Base-by-base conservation (phyloP, 2,329 filamentous ascomycete genomes). In the Plectosphaerella sp. region DNA sequence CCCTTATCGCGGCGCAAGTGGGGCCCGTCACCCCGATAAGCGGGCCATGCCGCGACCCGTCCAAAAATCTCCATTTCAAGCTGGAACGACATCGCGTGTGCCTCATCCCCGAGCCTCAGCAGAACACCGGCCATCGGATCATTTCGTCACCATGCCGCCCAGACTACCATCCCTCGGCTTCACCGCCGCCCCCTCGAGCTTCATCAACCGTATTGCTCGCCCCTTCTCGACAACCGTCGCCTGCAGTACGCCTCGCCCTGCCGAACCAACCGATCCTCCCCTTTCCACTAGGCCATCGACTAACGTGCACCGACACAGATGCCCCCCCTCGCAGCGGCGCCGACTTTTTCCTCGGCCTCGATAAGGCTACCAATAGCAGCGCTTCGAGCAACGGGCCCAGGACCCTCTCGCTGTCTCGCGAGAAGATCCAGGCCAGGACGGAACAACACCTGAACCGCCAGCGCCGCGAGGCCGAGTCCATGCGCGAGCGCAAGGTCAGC, bases 401-500 rank as follows among this genome's bases (percentile, higher is more conserved):
- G 11, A 48, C 37, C 5, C 49, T 57, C 18, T 50, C 55, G 35
- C 49, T 39, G 47, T 61, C 59, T 45, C 59, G 62, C 41, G 60
- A 60, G 57, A 64, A 57, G 51, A 33, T 47, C 45, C 59, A 57
- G 25, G 56, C 55, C 33, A 55, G 58, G n/a, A 47, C 50, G 16
- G 56, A 59, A 11, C 47, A 49, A n/a, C 52, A 55, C 25, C 51
- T 59, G 50, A 55, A 57, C 46, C 60, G 59, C 59, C 67, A 65
- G 58, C 62, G 66, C 51, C 57, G 60, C 14, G 62, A 72, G 52
- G 65, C 72, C 52, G 67, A 74, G 50, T 64, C 67, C 52, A 58
- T 74, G 51, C 64, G 64, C 58, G 66, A 69, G 58, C 64, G 67
- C 57, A 71, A 72, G 62, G 60, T 68, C 46, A 71, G 70, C 49